Base-by-base conservation (phyloP, 306 rosid genomes). In the Cyamopsis tetragonoloba region DNA sequence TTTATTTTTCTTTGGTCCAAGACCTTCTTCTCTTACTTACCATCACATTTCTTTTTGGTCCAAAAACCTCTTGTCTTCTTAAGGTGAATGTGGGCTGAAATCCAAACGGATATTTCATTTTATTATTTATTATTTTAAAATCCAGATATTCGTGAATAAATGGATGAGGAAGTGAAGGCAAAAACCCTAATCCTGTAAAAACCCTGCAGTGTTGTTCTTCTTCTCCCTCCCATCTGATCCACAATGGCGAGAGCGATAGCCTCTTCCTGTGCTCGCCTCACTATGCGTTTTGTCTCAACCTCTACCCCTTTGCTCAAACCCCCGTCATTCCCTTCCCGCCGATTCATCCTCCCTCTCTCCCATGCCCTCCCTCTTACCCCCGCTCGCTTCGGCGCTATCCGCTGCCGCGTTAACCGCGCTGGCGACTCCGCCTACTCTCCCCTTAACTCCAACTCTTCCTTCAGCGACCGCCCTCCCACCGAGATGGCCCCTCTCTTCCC, bases 401-500 rank as follows among this genome's bases (percentile, higher is more conserved):
- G 96, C 1, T 87, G 95, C 87, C 87, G 86, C 3, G 86, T 75
- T 2, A 85, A 83, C 81, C 80, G 91, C 0, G 77, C 92, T 19
- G 97, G 95, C 0, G 83, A 80, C 78, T 80, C 82, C 1, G 60
- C 80, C 12, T 95, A 88, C 84, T 90, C 97, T n/a, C 99, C 99
- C 0, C 85, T 90, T 0, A 90, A 86, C 80, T 85, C 97, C 0
- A 82, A 86, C 0, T 49, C 74, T 2, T 83, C 88, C 66, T 88
- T 88, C 87, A 85, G 86, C 20, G 97, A 90, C 60, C 92, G 99
- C 0, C 97, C 97, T 0, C 99, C 97, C 27, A 86, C 95, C 0
- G 97, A 95, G 60, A 90, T 95, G 99, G 97, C 97, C 0, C 97
- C 99, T 0, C 95, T 95, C 2, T 95, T 95, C 78, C 97, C 97